Evolutionary conservation across 2,329 filamentous ascomycete species (phyloP), one percentile per base, ranked within the genome.

Genomic region (Ambrosiella beaveri): DNA sequence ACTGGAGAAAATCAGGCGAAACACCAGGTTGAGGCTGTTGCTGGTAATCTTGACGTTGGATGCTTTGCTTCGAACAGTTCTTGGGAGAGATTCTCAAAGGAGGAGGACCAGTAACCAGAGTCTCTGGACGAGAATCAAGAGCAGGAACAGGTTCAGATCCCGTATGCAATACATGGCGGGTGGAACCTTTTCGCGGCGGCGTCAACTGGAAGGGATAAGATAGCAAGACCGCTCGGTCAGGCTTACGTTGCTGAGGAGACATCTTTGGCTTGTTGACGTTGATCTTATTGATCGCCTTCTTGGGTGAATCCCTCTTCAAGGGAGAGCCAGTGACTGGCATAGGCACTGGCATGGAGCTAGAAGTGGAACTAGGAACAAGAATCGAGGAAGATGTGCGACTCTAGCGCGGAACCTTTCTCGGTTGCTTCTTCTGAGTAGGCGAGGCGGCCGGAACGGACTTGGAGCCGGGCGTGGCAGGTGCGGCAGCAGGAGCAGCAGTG

Each of bases 331-430:
- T 9, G 17, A 51, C 52, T 40, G 36, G 9, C 52, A 37, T 13
- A 37, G 51, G 51, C 51, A 54, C 52, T 54, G 52, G 52, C 52
- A 54, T 17, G 39, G 38, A 54, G 15, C 17, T 13, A 12, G 36
- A 41, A 2, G 37, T 41, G 8, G 37, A 41, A 17, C n/a, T 35
- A 19, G 52, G 9, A 19, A 19, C 15, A 15, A 17, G n/a, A 27
- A 41, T 54, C 36, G 15, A 41, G 52, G 17, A 40, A 19, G 52
- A 41, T 15, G 11, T 9, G 41, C 52, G 52, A n/a, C n/a, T 19
- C 52, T 54, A 54, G 39, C 52, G 52, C 3, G 38, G 38, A 19
- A 41, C 41, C 39, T n/a, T 39, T 27, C 52, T 54, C 47, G 27
- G 19, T 12, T 51, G 47, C 5, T 51, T 51, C 19, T 51, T 51